Percentiles rank a stretch among this genome's conserved stretches.
Evolutionary conservation across 2,329 filamentous ascomycete species (phyloP).

Genomic region (Rhexocercosporidium sp.): DNA sequence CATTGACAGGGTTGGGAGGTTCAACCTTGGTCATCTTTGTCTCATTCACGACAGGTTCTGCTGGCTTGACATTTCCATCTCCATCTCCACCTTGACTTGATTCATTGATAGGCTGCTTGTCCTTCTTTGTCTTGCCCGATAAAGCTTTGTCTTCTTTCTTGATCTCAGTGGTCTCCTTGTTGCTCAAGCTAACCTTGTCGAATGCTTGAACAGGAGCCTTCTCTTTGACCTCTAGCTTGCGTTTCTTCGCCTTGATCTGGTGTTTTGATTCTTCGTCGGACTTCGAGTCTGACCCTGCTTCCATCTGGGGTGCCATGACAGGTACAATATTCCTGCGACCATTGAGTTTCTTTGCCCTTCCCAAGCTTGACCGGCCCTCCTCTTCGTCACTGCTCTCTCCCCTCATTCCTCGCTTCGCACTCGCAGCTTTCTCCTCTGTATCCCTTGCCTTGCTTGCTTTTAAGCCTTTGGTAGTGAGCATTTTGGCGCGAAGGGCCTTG

Average conservation of each 20-base stretch:
- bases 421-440: conserved; percentile 41
- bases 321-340: conserved; percentile 3
- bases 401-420: conserved; percentile 38
- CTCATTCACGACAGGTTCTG: not conserved
- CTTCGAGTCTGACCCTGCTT: not conserved
- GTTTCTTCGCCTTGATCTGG: conserved; percentile 2
- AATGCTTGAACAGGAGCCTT: not conserved
- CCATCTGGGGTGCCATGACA: not conserved
- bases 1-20: not conserved
- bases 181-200: not conserved
- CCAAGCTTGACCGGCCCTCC: conserved; percentile 42
- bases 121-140: not conserved
- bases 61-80: not conserved
- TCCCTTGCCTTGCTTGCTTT: conserved; percentile 42
- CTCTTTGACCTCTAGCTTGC: conserved; percentile 1
- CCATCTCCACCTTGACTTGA: not conserved
- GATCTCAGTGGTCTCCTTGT: not conserved
- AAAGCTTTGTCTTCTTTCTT: not conserved
- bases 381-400: conserved; percentile 45
- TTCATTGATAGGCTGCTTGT: not conserved
- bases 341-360: conserved; percentile 42
- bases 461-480: conserved; percentile 39
- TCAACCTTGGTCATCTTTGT: not conserved
- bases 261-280: not conserved
- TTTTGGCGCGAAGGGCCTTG: conserved; percentile 41